A percentile compares a stretch with the other conserved stretches of the same genome.
phyloP scores from a whole-genome alignment of 2,329 filamentous ascomycete species.

The Aspergillus carbonarius region DNA sequence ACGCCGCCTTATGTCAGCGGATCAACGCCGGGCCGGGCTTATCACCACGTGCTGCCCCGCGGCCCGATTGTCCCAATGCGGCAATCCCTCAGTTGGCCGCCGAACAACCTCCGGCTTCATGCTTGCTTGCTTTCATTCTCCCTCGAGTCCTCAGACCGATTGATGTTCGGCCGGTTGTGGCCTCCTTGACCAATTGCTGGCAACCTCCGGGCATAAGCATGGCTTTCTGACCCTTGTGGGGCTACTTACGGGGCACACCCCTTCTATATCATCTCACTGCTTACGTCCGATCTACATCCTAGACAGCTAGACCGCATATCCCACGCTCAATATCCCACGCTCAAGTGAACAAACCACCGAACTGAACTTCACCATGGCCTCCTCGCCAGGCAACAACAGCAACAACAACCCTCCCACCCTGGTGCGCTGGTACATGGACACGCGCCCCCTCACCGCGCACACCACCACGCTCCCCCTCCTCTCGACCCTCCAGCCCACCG shows the following conservation, averaged over 20 bases:
- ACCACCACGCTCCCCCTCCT: constrained; percentile 39
- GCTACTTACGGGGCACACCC: no score
- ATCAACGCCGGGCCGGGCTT: constrained; percentile 16
- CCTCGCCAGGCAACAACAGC: no score
- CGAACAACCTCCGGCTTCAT: not conserved
- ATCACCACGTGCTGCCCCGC: constrained; percentile 25
- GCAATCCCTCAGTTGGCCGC: not conserved
- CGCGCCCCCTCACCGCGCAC: constrained; percentile 33
- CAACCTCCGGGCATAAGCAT: not conserved
- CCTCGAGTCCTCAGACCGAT: no score
- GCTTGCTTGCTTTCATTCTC: not conserved
- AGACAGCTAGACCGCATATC: not conserved
- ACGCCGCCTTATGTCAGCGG: constrained; percentile 7
- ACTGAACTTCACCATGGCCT: not conserved
- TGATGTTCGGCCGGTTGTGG: no score
- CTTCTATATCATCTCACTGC: not conserved
- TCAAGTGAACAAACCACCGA: not conserved
- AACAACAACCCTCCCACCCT: constrained; percentile 19
- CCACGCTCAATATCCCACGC: no score
- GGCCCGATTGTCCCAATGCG: constrained; percentile 11
- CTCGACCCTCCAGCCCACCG: constrained; percentile 42
- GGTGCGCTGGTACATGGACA: constrained; percentile 47
- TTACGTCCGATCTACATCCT: not conserved
- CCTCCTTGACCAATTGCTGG: no score
- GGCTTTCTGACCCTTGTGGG: not conserved